Percentiles rank a stretch among this genome's conserved stretches.
phyloP scores from a whole-genome alignment of 2,329 filamentous ascomycete genomes.

The Fusarium phyllophilum region DNA sequence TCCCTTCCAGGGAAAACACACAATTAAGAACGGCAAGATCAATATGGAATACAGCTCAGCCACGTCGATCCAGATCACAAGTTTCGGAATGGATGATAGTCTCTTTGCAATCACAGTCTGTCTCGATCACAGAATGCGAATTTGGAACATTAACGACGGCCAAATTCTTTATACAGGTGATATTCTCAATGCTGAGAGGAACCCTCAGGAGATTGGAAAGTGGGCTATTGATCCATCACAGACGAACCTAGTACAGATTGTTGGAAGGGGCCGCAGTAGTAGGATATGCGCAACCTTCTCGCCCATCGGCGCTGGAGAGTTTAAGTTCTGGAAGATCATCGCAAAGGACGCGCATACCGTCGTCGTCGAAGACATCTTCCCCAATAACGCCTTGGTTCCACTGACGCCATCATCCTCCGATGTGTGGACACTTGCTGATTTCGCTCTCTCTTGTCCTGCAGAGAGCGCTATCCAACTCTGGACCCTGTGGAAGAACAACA shows the following conservation, averaged over 20 bases:
- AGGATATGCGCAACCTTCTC: slow-evolving; percentile 82
- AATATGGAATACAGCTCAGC: slow-evolving; percentile 76
- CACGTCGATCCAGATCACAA: slow-evolving; percentile 67
- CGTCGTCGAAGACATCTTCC: slow-evolving; percentile 77
- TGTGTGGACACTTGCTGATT: slow-evolving; percentile 84
- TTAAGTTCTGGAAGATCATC: slow-evolving; percentile 89
- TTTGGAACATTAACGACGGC: slow-evolving; percentile 89
- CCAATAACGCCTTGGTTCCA: slow-evolving; percentile 69
- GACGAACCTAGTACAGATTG: slow-evolving; percentile 77
- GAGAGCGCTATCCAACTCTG: slow-evolving; percentile 72
- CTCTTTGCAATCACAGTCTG: slow-evolving; percentile 80
- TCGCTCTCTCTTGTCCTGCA: slow-evolving; percentile 67
- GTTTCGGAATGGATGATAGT: slow-evolving; percentile 60
- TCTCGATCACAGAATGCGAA: slow-evolving; percentile 86
- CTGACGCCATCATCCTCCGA: slow-evolving; percentile 75
- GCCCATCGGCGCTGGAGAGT: slow-evolving; percentile 85
- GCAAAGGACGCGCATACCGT: slow-evolving; percentile 72
- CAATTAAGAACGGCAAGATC: slow-evolving; percentile 69
- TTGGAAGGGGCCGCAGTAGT: slow-evolving; percentile 65
- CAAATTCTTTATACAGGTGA: slow-evolving; percentile 81
- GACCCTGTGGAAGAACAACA: slow-evolving; percentile 87
- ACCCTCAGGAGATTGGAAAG: slow-evolving; percentile 75
- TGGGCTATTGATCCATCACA: slow-evolving; percentile 84
- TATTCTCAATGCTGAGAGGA: slow-evolving; percentile 73
- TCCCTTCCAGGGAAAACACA: slow-evolving; percentile 72